Percentiles rank a stretch among this genome's conserved stretches.
These are phyloP conservation scores for Aspergillus sp. DNA, from an alignment of 2,329 filamentous ascomycete species.

Conservation along the genomic window DNA sequence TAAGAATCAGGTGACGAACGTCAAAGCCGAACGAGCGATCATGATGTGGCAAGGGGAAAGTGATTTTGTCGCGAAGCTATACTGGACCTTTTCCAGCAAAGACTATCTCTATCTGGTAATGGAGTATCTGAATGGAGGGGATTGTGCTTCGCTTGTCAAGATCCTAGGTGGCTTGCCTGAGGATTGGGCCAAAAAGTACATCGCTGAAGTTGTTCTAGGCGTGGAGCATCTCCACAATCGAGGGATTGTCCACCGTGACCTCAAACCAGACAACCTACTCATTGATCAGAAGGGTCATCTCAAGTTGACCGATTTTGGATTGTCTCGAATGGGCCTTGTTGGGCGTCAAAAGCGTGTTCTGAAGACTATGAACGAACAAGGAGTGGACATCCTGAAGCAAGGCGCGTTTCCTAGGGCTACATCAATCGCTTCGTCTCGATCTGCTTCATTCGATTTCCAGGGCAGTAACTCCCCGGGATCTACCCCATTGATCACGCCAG, in stretches of 20 bases:
- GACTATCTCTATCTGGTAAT: constrained; percentile 98
- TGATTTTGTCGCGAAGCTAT: constrained; percentile 97
- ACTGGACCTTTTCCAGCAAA: constrained; percentile 99
- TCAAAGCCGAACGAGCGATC: constrained; percentile 96
- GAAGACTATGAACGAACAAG: constrained; percentile 74
- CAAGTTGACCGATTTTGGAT: constrained; percentile 94
- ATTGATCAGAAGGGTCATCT: constrained; percentile 97
- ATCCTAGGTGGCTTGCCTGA: constrained; percentile 87
- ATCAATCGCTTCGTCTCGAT: constrained; percentile 86
- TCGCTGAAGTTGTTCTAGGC: constrained; percentile 93
- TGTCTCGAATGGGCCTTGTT: constrained; percentile 95
- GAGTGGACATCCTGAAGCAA: constrained; percentile 87
- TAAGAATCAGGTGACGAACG: constrained; percentile 98
- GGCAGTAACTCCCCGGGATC: constrained; percentile 74
- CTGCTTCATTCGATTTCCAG: constrained; percentile 89
- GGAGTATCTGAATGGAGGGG: constrained; percentile 97
- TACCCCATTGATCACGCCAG: constrained; percentile 85
- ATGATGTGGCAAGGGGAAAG: constrained; percentile 99
- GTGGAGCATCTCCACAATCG: constrained; percentile 93
- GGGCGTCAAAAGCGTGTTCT: constrained; percentile 93
- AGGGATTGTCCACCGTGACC: constrained; percentile 92
- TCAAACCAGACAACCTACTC: constrained; percentile 95
- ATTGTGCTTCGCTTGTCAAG: constrained; percentile 95
- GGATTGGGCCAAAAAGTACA: constrained; percentile 97
- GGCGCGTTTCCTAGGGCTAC: constrained; percentile 84